Conservation (phyloP, 306 rosid genomes). For the Vigna mungo region DNA sequence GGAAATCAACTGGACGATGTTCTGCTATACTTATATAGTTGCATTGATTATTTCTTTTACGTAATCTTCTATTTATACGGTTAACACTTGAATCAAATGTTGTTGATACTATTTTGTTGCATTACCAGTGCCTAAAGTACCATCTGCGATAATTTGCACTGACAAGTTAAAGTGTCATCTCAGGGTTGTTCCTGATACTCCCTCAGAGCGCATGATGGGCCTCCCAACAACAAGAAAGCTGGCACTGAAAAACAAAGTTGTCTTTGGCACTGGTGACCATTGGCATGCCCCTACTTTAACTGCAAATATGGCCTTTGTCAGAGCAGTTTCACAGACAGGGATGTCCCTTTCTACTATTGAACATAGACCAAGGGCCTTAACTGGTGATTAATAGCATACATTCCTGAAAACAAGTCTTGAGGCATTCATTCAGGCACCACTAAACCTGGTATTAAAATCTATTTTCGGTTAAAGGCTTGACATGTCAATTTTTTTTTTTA, state of each 20-base stretch:
- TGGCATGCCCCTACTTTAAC: conserved; percentile 88
- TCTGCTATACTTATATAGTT: conserved; percentile 3
- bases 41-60: not conserved
- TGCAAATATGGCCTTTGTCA: conserved; percentile 91
- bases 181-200: conserved; percentile 85
- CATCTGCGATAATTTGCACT: conserved; percentile 34
- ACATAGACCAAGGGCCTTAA: conserved; percentile 88
- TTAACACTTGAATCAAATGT: conserved; percentile 25
- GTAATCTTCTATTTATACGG: not conserved
- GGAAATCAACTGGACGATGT: conserved; percentile 28
- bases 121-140: conserved; percentile 21
- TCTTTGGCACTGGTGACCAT: conserved; percentile 89
- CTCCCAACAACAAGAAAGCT: conserved; percentile 89
- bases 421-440: conserved; percentile 32
- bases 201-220: conserved; percentile 80
- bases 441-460: conserved; percentile 25
- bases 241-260: conserved; percentile 86
- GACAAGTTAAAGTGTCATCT: conserved; percentile 43
- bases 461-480: conserved; percentile 25
- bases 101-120: conserved; percentile 6
- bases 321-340: conserved; percentile 95
- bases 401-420: conserved; percentile 30
- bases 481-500: not conserved
- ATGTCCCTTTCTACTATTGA: conserved; percentile 82
- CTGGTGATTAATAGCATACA: conserved; percentile 65